Evolutionary conservation across 495 filamentous ascomycete genomes (phyloP).

Genomic region (Aspergillus cavernicola): DNA sequence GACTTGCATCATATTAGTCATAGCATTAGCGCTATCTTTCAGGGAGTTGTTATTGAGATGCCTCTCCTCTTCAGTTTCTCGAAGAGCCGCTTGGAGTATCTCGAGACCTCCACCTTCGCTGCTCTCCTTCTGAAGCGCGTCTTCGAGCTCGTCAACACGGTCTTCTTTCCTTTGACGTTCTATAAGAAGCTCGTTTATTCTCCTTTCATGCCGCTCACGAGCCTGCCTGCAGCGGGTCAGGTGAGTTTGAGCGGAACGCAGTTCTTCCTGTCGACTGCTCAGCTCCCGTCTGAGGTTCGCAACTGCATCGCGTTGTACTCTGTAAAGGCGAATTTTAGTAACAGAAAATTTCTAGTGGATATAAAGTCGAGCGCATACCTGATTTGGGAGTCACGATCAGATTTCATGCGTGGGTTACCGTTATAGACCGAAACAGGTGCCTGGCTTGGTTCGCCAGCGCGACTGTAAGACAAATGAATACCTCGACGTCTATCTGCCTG

Average conservation of each 20-base stretch:
- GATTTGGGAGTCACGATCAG: slow-evolving; percentile 67
- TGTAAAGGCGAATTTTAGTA: slow-evolving; percentile 16
- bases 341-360: neutral
- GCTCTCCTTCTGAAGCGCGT: slow-evolving; percentile 55
- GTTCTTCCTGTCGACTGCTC: slow-evolving; percentile 32
- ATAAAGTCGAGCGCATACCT: slow-evolving; percentile 29
- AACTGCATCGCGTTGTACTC: slow-evolving; percentile 43
- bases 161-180: slow-evolving; percentile 55
- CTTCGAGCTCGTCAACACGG: slow-evolving; percentile 52
- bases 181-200: slow-evolving; percentile 49
- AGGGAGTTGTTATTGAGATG: slow-evolving; percentile 43
- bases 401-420: slow-evolving; percentile 69
- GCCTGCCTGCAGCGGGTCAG: slow-evolving; percentile 38
- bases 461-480: slow-evolving; percentile 54
- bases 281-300: slow-evolving; percentile 37
- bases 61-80: slow-evolving; percentile 50
- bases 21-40: slow-evolving; percentile 50
- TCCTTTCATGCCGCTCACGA: slow-evolving; percentile 38
- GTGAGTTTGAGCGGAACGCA: slow-evolving; percentile 27
- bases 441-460: slow-evolving; percentile 51
- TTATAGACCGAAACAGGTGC: slow-evolving; percentile 49
- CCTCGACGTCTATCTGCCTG: slow-evolving; percentile 59
- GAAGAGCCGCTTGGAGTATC: slow-evolving; percentile 49
- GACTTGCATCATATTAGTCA: slow-evolving; percentile 43
- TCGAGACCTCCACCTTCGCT: slow-evolving; percentile 61